phyloP scores from a whole-genome alignment of 116 monocot genomes.

The Dioscorea cayenensis region DNA sequence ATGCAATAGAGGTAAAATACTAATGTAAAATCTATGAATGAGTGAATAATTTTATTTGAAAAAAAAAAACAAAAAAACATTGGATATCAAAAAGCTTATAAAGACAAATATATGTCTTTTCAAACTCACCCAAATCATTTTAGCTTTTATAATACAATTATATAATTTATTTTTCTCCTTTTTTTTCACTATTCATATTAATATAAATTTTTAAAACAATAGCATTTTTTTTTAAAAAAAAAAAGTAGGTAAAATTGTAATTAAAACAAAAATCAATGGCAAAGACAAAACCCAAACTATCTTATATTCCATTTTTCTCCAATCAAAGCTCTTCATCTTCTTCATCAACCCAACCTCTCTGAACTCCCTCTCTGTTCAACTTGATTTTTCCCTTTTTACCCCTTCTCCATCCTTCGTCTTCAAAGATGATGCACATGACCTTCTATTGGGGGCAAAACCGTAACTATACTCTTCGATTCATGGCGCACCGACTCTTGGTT shows the following conservation, averaged over 20 bases:
- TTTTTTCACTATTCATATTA: background rate
- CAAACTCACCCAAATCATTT: too few relatives aligned
- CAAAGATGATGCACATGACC: slow-evolving; percentile 98
- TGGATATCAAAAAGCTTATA: too few relatives aligned
- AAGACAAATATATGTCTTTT: too few relatives aligned
- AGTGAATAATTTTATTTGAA: too few relatives aligned
- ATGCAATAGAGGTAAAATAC: too few relatives aligned
- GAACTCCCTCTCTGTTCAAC: too few relatives aligned
- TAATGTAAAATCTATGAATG: too few relatives aligned
- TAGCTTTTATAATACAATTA: too few relatives aligned
- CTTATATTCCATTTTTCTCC: background rate
- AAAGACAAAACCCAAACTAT: background rate
- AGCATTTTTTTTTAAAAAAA: too few relatives aligned
- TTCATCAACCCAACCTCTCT: background rate
- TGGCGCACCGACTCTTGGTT: slow-evolving; percentile 72
- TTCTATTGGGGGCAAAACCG: slow-evolving; percentile 94
- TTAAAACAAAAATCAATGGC: background rate
- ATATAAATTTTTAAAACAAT: background rate
- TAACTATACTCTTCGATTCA: slow-evolving; percentile 81
- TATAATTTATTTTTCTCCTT: background rate
- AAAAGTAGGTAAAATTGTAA: background rate
- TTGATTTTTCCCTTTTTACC: background rate
- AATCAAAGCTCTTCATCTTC: background rate
- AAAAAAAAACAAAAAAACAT: too few relatives aligned
- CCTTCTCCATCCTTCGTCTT: background rate